These are phyloP conservation scores for Mycena sp. DNA, from an alignment of 1,284 basidiomycete species.

Conservation along the genomic window DNA sequence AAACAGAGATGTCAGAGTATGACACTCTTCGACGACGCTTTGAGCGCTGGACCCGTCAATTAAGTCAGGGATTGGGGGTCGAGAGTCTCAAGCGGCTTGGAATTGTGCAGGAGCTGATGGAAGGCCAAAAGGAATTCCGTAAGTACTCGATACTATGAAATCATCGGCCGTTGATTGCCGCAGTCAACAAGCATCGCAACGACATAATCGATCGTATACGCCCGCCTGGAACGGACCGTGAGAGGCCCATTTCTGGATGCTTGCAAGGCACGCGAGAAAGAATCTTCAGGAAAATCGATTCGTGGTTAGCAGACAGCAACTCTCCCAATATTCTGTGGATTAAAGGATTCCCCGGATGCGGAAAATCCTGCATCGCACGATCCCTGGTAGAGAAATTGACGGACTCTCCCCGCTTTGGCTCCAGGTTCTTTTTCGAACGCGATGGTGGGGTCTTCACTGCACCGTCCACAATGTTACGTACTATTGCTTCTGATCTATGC, in stretches of 20 bases:
- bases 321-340: constrained; percentile 42
- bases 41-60: constrained; percentile 15
- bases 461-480: constrained; percentile 35
- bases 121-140: constrained; percentile 7
- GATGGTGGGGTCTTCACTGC: constrained; percentile 31
- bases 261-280: constrained; percentile 41
- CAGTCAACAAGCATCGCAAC: background rate
- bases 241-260: constrained; percentile 27
- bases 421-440: constrained; percentile 40
- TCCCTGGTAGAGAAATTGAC: constrained; percentile 27
- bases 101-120: background rate
- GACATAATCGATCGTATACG: constrained; percentile 7
- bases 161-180: background rate
- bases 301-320: constrained; percentile 3
- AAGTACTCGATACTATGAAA: background rate
- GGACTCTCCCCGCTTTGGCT: constrained; percentile 28
- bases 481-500: constrained; percentile 39
- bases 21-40: constrained; percentile 6
- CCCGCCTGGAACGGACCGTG: constrained; percentile 6
- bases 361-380: constrained; percentile 38
- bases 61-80: background rate
- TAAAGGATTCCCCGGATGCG: constrained; percentile 40
- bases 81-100: constrained; percentile 8
- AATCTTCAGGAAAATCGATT: constrained; percentile 28
- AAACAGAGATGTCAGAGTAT: constrained; percentile 6